These are phyloP conservation scores for Melanogaster broomeanus DNA, from an alignment of 768 basidiomycete species.

Conservation along the genomic window DNA sequence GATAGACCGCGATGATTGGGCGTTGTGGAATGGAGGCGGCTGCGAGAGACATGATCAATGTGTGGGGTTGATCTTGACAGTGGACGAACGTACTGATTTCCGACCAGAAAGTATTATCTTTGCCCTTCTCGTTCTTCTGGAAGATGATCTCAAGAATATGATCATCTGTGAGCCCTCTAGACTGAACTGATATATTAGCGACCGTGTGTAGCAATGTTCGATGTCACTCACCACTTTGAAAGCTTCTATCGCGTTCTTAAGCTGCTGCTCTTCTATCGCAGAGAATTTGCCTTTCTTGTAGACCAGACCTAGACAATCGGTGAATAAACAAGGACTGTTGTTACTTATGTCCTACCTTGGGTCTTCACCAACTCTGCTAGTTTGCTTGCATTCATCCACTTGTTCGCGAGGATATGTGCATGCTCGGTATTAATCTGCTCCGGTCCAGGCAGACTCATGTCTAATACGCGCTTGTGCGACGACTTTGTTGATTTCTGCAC, in stretches of 20 bases:
- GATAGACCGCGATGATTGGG: conserved; percentile 83
- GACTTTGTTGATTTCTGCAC: conserved; percentile 37
- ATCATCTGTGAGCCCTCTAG: conserved; percentile 51
- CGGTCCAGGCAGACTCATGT: conserved; percentile 43
- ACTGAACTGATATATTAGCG: conserved; percentile 33
- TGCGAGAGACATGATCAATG: conserved; percentile 31
- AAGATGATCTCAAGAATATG: conserved; percentile 68
- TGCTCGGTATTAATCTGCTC: conserved; percentile 55
- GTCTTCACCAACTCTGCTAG: conserved; percentile 66
- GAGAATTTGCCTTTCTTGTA: conserved; percentile 91
- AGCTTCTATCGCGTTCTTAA: conserved; percentile 62
- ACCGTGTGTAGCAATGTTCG: neutral
- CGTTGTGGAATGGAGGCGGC: conserved; percentile 72
- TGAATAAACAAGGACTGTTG: conserved; percentile 2
- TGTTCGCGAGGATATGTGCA: conserved; percentile 70
- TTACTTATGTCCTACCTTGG: conserved; percentile 49
- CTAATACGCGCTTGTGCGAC: conserved; percentile 40
- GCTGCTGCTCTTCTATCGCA: conserved; percentile 68
- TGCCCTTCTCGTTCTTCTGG: conserved; percentile 59
- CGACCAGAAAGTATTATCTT: conserved; percentile 73
- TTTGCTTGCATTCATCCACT: conserved; percentile 74
- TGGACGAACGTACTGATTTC: conserved; percentile 62
- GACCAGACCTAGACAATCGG: conserved; percentile 57
- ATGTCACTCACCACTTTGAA: conserved; percentile 54
- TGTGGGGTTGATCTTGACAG: neutral